Percentiles rank a stretch among this genome's conserved stretches.
phyloP scores from a whole-genome alignment of 2,329 filamentous ascomycete species.

The Xylaria hypoxylon region DNA sequence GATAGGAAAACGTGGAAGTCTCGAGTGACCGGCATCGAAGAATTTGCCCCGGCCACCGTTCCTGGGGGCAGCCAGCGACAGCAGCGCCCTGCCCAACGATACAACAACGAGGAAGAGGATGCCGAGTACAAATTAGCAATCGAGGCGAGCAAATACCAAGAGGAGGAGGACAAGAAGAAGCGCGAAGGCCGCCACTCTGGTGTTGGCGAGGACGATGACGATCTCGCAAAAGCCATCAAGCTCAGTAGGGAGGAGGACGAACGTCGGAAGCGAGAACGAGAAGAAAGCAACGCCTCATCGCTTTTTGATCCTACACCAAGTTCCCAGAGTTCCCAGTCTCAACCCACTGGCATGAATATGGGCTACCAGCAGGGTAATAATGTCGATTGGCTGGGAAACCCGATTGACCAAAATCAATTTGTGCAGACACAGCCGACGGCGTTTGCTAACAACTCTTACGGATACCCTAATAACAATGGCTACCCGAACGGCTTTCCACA shows the following conservation, averaged over 20 bases:
- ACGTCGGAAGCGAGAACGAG: slow-evolving; percentile 83
- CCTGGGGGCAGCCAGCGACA: slow-evolving; percentile 54
- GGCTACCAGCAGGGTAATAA: slow-evolving; percentile 97
- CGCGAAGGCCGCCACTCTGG: slow-evolving; percentile 70
- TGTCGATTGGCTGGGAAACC: slow-evolving; percentile 97
- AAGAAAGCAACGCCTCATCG: slow-evolving; percentile 84
- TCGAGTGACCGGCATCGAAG: slow-evolving; percentile 91
- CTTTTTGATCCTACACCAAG: slow-evolving; percentile 78
- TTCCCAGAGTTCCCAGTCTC: slow-evolving; percentile 70
- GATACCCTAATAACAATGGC: slow-evolving; percentile 70
- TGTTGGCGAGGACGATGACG: slow-evolving; percentile 80
- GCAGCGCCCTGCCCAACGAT: slow-evolving; percentile 61
- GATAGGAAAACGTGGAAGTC: slow-evolving; percentile 98
- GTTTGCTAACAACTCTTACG: slow-evolving; percentile 66
- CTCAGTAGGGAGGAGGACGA: slow-evolving; percentile 96
- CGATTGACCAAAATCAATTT: slow-evolving; percentile 80
- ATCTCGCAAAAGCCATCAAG: slow-evolving; percentile 93
- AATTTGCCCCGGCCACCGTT: slow-evolving; percentile 63
- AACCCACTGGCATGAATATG: slow-evolving; percentile 92
- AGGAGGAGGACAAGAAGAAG: slow-evolving; percentile 86
- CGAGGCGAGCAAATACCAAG: slow-evolving; percentile 94
- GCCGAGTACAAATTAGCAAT: slow-evolving; percentile 90
- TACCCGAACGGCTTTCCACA: slow-evolving; percentile 76
- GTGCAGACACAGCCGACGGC: slow-evolving; percentile 86
- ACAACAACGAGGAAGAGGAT: slow-evolving; percentile 86